Base-by-base conservation (phyloP, 129 eudicot genomes). In the Erigeron canadensis region DNA sequence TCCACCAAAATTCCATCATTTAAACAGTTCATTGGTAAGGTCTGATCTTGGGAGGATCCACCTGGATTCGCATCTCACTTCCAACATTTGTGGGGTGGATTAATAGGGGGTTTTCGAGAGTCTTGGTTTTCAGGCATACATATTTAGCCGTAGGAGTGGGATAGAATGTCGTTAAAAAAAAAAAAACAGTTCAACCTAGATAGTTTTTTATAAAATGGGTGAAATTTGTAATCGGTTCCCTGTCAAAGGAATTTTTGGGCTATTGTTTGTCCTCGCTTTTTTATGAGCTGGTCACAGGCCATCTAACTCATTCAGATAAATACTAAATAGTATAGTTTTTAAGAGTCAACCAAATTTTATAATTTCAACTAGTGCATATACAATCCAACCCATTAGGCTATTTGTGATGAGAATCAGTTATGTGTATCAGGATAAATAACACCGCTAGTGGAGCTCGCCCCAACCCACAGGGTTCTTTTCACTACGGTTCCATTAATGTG, bases 401-500 rank as follows among this genome's bases (percentile, higher is more conserved):
- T 46, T 46, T 46, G 53, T 46, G 54, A 75, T 42, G 41, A 1
- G 55, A 75, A 44, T 65, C 10, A 23, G n/a, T 65, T 43, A 28
- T 57, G 60, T 51, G 51, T 58, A 39, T 55, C 83, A 93, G 98
- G 90, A 88, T 83, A 76, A 93, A 93, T 65, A 88, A 61, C 42
- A 75, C 88, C 15, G 98, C 98, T 13, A 89, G 98, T 80, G 98
- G 98, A 74, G 96, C 98, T 67, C 96, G 98, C 40, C 96, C 98
- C 10, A 93, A 93, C 69, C 95, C 98, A 15, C 98, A 93, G 72
- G 98, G 98, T 40, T 93, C 98, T 5, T 93, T 87, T 57, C 96
- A 84, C 38, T 93, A 93, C 55, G 98, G 98, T 46, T 70, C 74
- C 8, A 93, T 93, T 40, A 87, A 85, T 66, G 95, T 93, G 39